Base-by-base conservation (phyloP, 2,329 filamentous ascomycete species). In the Myriangium duriaei region DNA sequence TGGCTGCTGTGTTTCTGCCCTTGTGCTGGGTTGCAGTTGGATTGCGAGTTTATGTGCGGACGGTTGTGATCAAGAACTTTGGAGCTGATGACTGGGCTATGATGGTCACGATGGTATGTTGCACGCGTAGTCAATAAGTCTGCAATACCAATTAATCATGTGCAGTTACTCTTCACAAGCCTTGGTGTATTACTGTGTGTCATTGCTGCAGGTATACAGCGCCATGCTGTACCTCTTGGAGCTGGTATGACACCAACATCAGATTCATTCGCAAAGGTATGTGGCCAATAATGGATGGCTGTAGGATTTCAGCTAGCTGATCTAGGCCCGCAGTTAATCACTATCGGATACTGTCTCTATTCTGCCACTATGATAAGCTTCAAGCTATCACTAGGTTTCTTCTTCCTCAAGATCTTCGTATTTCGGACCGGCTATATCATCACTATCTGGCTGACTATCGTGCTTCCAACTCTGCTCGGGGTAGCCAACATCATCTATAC, bases 71-170 rank as follows among this genome's bases (percentile, higher is more conserved):
- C 16, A 17, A 32, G 18, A 34, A 33, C 10, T 40, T 45, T 24
- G 41, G 43, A 11, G 34, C 35, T 28, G 43, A 45, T 18, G 43
- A 45, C 30, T 40, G 30, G 19, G 29, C 29, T 5, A 37, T 45
- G 5, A 15, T 41, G 6, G 13, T 39, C 4, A 28, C 41, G 6
- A 16, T 37, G 31, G 43, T 45, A 14, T 39, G 52, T n/a, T n/a
- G n/a, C n/a, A n/a, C n/a, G n/a, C n/a, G n/a, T n/a, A n/a, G n/a
- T n/a, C n/a, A n/a, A n/a, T n/a, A n/a, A n/a, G 21, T 26, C n/a
- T 7, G 21, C n/a, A 7, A 26, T 26, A n/a, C n/a, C n/a, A n/a
- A n/a, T n/a, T 26, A n/a, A 26, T n/a, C 7, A n/a, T 26, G 21
- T 26, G n/a, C 19, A 39, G 36, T n/a, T 28, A 11, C 15, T 39